These are phyloP conservation scores for Ascomycota sp. DNA, from an alignment of 2,329 filamentous ascomycete genomes.

Conservation along the genomic window DNA sequence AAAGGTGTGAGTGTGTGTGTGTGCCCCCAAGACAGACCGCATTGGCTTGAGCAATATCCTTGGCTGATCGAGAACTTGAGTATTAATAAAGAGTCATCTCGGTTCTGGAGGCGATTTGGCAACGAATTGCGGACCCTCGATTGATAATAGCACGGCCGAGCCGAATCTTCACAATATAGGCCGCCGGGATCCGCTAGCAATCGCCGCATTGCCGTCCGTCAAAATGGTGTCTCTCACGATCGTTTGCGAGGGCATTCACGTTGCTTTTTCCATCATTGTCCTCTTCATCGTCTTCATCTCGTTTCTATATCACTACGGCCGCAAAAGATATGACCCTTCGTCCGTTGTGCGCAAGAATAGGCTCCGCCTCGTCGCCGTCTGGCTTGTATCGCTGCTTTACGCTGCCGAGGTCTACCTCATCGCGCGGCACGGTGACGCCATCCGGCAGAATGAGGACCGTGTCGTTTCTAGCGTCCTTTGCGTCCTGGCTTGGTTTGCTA, in stretches of 20 bases:
- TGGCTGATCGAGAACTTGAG: too few species aligned
- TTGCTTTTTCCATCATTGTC: neutral
- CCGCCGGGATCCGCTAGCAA: neutral
- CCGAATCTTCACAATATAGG: neutral
- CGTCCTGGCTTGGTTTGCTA: conserved; percentile 1
- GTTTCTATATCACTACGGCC: conserved; percentile 1
- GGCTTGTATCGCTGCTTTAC: neutral
- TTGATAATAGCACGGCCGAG: too few species aligned
- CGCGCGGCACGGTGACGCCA: neutral
- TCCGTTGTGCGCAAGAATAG: neutral
- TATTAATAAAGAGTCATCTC: too few species aligned
- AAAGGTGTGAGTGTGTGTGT: too few species aligned
- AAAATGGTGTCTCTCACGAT: neutral
- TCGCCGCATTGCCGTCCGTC: neutral
- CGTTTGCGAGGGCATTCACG: conserved; percentile 1
- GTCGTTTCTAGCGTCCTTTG: neutral
- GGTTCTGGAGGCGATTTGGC: too few species aligned
- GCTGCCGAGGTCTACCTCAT: conserved; percentile 1
- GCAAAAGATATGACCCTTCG: neutral
- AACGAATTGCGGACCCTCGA: too few species aligned
- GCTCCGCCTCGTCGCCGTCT: neutral
- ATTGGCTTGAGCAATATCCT: too few species aligned
- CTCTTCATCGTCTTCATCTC: conserved; percentile 2
- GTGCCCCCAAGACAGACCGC: too few species aligned
- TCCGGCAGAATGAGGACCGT: neutral